phyloP scores from a whole-genome alignment of 2,329 filamentous ascomycete species.

The Bipolaris bicolor region DNA sequence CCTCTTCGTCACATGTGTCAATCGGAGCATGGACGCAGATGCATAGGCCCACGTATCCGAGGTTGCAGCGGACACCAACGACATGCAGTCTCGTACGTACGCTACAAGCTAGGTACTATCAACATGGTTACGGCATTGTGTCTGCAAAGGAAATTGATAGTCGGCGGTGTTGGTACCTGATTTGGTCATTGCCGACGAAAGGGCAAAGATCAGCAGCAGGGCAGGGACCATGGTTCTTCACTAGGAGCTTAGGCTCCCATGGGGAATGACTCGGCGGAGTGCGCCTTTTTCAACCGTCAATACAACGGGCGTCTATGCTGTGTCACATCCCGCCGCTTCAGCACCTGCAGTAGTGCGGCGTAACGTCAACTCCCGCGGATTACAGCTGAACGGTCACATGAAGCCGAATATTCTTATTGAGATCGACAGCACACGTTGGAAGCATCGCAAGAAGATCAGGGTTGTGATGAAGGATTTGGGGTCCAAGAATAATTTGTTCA shows the following conservation, averaged over 20 bases:
- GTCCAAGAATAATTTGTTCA: neutral
- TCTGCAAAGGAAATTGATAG: constrained; percentile 1
- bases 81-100: neutral
- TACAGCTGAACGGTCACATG: constrained; percentile 16
- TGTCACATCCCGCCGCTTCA: neutral
- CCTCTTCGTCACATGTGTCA: constrained; percentile 2
- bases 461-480: neutral
- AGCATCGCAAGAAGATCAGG: neutral
- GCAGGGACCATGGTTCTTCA: constrained; percentile 8
- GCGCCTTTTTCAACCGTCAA: constrained; percentile 21
- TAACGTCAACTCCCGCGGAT: neutral
- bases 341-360: constrained; percentile 13
- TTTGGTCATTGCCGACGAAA: neutral
- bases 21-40: neutral
- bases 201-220: constrained; percentile 10
- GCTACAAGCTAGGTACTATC: neutral
- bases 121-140: neutral
- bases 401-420: constrained; percentile 14
- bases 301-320: constrained; percentile 10
- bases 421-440: neutral
- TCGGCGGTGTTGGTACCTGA: constrained; percentile 8
- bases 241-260: constrained; percentile 13
- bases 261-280: constrained; percentile 21
- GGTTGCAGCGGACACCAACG: neutral
- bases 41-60: neutral